Evolutionary conservation across 805 yeast genomes (phyloP), one percentile per base, ranked within the genome.

Genomic region (Kluyveromyces starmeri): DNA sequence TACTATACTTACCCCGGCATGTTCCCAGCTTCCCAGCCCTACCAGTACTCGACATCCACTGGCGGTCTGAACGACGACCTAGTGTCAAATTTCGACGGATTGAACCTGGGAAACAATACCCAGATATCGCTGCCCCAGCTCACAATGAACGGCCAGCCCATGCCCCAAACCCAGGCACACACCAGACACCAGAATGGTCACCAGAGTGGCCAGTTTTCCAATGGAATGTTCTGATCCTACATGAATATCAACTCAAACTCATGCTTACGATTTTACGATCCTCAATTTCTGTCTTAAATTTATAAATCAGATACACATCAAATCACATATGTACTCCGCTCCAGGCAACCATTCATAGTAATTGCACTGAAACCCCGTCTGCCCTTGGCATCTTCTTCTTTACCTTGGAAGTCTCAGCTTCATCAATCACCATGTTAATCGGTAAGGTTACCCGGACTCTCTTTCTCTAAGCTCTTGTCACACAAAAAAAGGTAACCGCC

Each of bases 1-100:
- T 50, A 46, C 37, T 46, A 43, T 33, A 51, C 47, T 24, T 56
- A 55, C 33, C 59, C 61, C n/a, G 60, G 59, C 1, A 41, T 44
- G 34, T 56, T 52, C 26, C 59, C 61, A 0, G 45, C 41, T 7
- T 33, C 27, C 18, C 32, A 24, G 14, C 35, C 27, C 14, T 42
- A 40, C 15, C 36, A 38, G 14, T 47, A 42, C 37, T 13, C 43
- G 14, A 35, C 37, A 10, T 43, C 32, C 16, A 44, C 34, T 8
- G 22, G 33, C 11, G 33, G 33, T 12, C 26, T 20, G 8, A 20
- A 30, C 15, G 59, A 52, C 22, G 61, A 56, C 20, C 13, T 55
- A 4, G 27, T 48, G 1, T 46, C 51, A 4, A 55, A 53, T 20
- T 46, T 56, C 27, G 61, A 56, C 28, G 48, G 44, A 49, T 32